Percentiles rank a stretch among this genome's conserved stretches.
Evolutionary conservation across 169 alveolate species (phyloP).

Genomic region (Plasmodium malariae): DNA sequence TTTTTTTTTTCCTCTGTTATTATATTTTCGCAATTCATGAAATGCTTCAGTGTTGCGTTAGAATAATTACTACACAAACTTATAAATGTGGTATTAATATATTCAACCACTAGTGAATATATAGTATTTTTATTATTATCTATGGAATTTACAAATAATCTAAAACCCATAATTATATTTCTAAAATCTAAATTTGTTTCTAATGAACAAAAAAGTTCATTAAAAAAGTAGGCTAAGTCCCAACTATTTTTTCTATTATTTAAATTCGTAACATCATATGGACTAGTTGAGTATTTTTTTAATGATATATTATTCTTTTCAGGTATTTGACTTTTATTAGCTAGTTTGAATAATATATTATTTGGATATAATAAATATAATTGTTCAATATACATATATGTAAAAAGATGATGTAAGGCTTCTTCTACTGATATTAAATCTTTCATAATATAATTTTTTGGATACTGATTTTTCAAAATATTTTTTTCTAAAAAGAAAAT

Average conservation of each 20-base stretch:
- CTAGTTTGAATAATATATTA: slow-evolving; percentile 38
- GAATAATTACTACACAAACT: slow-evolving; percentile 34
- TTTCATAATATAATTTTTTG: slow-evolving; percentile 38
- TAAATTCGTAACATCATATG: too few species aligned
- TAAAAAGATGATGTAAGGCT: slow-evolving; percentile 66
- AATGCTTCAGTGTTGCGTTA: slow-evolving; percentile 61
- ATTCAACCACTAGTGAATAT: slow-evolving; percentile 40
- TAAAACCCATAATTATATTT: slow-evolving; percentile 69
- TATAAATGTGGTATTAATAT: slow-evolving; percentile 52
- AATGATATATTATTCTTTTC: slow-evolving; percentile 6
- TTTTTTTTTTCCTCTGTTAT: not conserved
- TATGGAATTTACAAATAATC: slow-evolving; percentile 50
- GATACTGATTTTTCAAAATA: slow-evolving; percentile 40
- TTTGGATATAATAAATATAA: slow-evolving; percentile 58
- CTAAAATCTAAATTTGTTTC: slow-evolving; percentile 56
- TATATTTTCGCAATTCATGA: slow-evolving; percentile 47
- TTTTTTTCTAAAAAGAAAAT: slow-evolving; percentile 38
- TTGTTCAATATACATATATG: slow-evolving; percentile 76
- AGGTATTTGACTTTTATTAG: slow-evolving; percentile 7
- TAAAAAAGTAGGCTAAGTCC: slow-evolving; percentile 47
- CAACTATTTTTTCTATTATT: slow-evolving; percentile 44
- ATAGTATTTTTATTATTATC: slow-evolving; percentile 61
- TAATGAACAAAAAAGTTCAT: slow-evolving; percentile 31
- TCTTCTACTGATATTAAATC: slow-evolving; percentile 69
- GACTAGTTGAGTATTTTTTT: not conserved